These are phyloP conservation scores for Pythium aphanidermatum DNA, from an alignment of 352 stramenopile genomes.

Conservation along the genomic window DNA sequence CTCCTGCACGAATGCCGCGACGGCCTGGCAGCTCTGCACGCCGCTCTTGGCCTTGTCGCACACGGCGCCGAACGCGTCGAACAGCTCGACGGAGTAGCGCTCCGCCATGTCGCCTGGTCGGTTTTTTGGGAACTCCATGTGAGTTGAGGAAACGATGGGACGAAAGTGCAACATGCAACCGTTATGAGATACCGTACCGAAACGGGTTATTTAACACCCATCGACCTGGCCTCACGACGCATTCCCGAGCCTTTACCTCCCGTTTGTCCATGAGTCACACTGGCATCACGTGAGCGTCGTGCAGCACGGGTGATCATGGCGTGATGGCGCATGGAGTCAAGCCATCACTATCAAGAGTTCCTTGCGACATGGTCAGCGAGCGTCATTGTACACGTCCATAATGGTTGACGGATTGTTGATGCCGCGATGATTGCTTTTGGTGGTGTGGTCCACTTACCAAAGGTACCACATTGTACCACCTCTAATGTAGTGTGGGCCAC, in stretches of 20 bases:
- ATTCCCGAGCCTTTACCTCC: too few species aligned
- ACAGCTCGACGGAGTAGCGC: slow-evolving; percentile 69
- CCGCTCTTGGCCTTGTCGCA: slow-evolving; percentile 73
- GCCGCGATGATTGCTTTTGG: too few species aligned
- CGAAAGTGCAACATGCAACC: not conserved
- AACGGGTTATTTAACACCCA: slow-evolving; percentile 7
- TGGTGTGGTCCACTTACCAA: too few species aligned
- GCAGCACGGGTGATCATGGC: too few species aligned
- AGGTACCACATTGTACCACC: too few species aligned
- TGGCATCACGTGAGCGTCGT: too few species aligned
- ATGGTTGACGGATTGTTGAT: too few species aligned
- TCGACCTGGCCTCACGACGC: not conserved
- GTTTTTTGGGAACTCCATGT: slow-evolving; percentile 3
- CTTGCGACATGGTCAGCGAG: too few species aligned
- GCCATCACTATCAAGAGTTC: too few species aligned
- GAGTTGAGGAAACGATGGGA: not conserved
- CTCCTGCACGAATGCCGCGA: slow-evolving; percentile 58
- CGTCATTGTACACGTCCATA: too few species aligned
- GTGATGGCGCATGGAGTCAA: too few species aligned
- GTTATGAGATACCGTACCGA: not conserved
- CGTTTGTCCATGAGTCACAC: too few species aligned
- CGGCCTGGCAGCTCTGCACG: slow-evolving; percentile 66
- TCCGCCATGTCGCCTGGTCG: slow-evolving; percentile 3
- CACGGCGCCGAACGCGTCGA: slow-evolving; percentile 58
- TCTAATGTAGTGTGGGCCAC: slow-evolving; percentile 22